phyloP scores from a whole-genome alignment of 2,329 filamentous ascomycete species.

The Berkeleyomyces rouxiae region DNA sequence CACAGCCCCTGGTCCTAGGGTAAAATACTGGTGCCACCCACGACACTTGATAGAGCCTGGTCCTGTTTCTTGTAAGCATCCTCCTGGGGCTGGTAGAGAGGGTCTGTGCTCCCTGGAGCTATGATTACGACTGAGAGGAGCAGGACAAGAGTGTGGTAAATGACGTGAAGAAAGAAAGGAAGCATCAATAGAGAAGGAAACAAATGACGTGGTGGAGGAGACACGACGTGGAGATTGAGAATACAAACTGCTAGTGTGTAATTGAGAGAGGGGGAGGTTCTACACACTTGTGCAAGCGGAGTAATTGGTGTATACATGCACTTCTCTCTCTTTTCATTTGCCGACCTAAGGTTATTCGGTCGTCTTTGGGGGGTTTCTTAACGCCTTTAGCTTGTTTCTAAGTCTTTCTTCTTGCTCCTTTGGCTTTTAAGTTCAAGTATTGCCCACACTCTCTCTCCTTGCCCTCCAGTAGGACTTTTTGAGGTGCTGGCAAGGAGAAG shows the following conservation, averaged over 20 bases:
- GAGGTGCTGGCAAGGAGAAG: background rate
- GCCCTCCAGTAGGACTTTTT: background rate
- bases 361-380: too few species aligned
- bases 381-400: background rate
- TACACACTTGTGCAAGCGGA: too few species aligned
- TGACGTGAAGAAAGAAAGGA: background rate
- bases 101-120: background rate
- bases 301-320: too few species aligned
- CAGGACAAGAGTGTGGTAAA: background rate
- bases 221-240: too few species aligned
- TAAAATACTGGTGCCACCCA: background rate
- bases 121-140: background rate
- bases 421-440: background rate
- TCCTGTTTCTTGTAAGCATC: constrained; percentile 1
- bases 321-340: too few species aligned
- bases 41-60: background rate
- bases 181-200: background rate
- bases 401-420: background rate
- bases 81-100: background rate
- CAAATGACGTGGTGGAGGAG: too few species aligned
- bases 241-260: too few species aligned
- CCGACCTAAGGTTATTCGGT: too few species aligned
- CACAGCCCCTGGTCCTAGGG: background rate
- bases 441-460: background rate
- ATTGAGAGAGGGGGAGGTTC: too few species aligned